These are phyloP conservation scores for Mucor circinelloides DNA, from an alignment of 371 early-diverging fungal genomes.

Conservation along the genomic window DNA sequence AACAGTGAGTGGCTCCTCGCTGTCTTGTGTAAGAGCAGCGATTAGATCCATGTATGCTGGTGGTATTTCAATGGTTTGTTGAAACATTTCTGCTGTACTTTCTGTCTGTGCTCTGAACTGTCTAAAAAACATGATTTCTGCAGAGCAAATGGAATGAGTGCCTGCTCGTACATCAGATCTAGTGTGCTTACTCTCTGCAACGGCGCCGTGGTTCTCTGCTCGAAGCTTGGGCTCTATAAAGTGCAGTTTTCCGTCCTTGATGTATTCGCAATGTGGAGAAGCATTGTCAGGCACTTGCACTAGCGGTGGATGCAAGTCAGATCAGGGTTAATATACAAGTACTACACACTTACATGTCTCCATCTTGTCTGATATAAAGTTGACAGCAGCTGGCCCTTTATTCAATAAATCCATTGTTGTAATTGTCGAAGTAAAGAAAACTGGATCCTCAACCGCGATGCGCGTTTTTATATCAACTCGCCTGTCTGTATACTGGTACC, in stretches of 20 bases:
- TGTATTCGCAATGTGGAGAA: constrained; percentile 4
- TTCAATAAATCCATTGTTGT: constrained; percentile 2
- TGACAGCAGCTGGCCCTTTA: background rate
- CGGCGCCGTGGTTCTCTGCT: constrained; percentile 32
- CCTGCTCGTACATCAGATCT: background rate
- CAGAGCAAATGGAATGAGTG: no score
- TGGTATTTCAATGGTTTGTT: constrained; percentile 26
- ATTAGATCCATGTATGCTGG: constrained; percentile 25
- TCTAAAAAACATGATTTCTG: constrained; percentile 41
- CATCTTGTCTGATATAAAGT: constrained; percentile 9
- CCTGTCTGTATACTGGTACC: no score
- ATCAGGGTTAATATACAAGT: no score
- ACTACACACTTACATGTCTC: background rate
- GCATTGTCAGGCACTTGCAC: constrained; percentile 9
- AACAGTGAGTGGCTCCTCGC: constrained; percentile 36
- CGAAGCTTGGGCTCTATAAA: constrained; percentile 38
- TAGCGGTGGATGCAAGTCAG: background rate
- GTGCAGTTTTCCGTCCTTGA: constrained; percentile 46
- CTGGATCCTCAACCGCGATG: background rate
- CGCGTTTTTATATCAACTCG: no score
- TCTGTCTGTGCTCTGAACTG: constrained; percentile 25
- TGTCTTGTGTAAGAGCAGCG: constrained; percentile 43
- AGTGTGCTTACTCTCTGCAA: constrained; percentile 25
- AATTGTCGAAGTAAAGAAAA: background rate
- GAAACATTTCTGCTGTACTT: background rate